These are phyloP conservation scores for Ceratocystis papillata DNA, from an alignment of 2,329 filamentous ascomycete genomes.

Conservation along the genomic window DNA sequence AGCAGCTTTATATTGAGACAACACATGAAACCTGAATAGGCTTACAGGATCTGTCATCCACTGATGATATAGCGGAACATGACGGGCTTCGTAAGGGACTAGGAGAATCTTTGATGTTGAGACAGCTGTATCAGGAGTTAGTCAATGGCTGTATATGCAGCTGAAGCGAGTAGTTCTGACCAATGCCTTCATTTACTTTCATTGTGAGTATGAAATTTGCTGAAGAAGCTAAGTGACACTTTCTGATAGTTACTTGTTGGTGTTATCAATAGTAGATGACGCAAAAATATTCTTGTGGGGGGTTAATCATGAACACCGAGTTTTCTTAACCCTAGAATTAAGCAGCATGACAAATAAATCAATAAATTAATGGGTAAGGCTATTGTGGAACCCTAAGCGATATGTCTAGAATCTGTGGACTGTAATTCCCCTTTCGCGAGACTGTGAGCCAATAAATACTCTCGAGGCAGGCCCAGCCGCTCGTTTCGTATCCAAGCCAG, in stretches of 20 bases:
- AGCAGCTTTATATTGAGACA: background rate
- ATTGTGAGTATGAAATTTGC: conserved; percentile 29
- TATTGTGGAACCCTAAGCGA: too few species aligned
- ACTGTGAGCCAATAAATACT: background rate
- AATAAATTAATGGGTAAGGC: background rate
- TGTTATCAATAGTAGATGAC: background rate
- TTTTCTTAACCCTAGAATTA: background rate
- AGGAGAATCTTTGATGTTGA: conserved; percentile 56
- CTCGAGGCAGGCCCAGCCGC: background rate
- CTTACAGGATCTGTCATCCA: conserved; percentile 80
- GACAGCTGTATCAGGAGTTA: conserved; percentile 43
- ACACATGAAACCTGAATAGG: background rate
- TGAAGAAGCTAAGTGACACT: background rate
- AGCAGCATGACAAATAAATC: background rate
- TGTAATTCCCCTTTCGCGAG: background rate
- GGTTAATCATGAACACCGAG: background rate
- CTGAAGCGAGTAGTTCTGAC: conserved; percentile 28
- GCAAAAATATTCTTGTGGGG: background rate
- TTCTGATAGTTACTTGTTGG: background rate
- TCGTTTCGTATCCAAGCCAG: background rate
- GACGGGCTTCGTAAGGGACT: conserved; percentile 71
- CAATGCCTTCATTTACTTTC: conserved; percentile 38
- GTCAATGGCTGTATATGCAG: background rate
- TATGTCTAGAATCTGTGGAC: too few species aligned
- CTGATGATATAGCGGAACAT: conserved; percentile 71